These are phyloP conservation scores for Blastomyces parvus DNA, from an alignment of 2,329 filamentous ascomycete genomes.

Conservation along the genomic window DNA sequence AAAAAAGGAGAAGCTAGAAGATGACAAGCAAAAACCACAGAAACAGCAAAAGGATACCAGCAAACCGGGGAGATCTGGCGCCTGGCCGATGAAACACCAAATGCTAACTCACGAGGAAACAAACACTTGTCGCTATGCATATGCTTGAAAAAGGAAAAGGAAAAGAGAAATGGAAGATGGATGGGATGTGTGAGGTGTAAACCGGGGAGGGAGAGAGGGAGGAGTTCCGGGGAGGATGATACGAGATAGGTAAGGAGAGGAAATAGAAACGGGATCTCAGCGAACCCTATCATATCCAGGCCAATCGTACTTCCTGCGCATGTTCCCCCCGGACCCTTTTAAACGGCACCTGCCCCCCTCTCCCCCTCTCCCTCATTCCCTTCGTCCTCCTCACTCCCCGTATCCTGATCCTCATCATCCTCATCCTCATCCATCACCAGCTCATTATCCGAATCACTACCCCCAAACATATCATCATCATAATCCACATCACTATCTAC, in stretches of 20 bases:
- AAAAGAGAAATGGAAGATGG: not conserved
- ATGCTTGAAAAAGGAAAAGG: not conserved
- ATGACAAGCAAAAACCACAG: no score
- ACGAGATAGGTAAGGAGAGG: not conserved
- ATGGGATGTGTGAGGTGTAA: not conserved
- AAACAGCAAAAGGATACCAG: no score
- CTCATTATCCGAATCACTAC: slow-evolving; percentile 52
- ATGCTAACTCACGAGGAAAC: not conserved
- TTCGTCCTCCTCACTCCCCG: slow-evolving; percentile 42
- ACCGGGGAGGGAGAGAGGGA: not conserved
- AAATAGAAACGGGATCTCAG: not conserved
- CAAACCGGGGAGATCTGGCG: not conserved
- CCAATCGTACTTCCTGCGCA: not conserved
- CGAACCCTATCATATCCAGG: not conserved
- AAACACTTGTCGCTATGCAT: not conserved
- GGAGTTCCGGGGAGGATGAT: not conserved
- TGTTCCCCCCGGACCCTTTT: not conserved
- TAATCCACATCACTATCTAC: slow-evolving; percentile 61
- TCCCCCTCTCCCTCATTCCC: not conserved
- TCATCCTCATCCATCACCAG: slow-evolving; percentile 34
- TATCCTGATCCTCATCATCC: slow-evolving; percentile 36
- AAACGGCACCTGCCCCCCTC: slow-evolving; percentile 38
- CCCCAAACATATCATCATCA: slow-evolving; percentile 68
- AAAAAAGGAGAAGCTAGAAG: no score
- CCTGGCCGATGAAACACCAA: not conserved